These are phyloP conservation scores for Lathyrus tuberosus DNA, from an alignment of 306 rosid species.

Conservation along the genomic window DNA sequence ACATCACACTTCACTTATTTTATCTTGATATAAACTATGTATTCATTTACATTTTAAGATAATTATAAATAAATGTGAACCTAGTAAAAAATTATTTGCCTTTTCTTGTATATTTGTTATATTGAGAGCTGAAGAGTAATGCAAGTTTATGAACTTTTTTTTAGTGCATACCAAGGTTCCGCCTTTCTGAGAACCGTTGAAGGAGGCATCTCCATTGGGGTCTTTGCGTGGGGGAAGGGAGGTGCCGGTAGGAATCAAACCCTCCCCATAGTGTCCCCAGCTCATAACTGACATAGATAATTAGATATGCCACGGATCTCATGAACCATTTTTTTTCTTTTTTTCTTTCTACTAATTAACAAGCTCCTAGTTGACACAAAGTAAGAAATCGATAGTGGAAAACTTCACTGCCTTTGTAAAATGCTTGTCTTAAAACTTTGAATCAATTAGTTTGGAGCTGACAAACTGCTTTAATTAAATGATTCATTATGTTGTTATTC, in stretches of 20 bases:
- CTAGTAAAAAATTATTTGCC: not conserved
- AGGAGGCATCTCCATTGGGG: not conserved
- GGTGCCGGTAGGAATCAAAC: not conserved
- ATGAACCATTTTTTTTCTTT: conserved; percentile 1
- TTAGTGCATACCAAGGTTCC: not conserved
- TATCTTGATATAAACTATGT: conserved; percentile 8
- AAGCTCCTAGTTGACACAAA: conserved; percentile 17
- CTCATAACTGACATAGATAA: not conserved
- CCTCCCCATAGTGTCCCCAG: not conserved
- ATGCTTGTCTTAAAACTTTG: conserved; percentile 7
- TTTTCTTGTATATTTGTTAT: conserved; percentile 19
- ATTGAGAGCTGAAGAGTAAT: conserved; percentile 11
- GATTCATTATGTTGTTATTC: not conserved
- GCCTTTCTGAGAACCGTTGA: not conserved
- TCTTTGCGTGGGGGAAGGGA: not conserved
- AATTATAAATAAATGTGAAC: not conserved
- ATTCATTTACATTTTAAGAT: conserved; percentile 1
- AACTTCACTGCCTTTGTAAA: conserved; percentile 19
- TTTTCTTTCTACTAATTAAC: not conserved
- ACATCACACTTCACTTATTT: conserved; percentile 14
- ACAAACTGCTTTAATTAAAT: conserved; percentile 19
- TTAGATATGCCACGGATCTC: not conserved
- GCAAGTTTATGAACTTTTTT: conserved; percentile 8
- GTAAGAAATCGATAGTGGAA: conserved; percentile 4
- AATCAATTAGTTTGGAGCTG: conserved; percentile 2